phyloP scores from a whole-genome alignment of 306 rosid genomes.

The Ceratonia siliqua region DNA sequence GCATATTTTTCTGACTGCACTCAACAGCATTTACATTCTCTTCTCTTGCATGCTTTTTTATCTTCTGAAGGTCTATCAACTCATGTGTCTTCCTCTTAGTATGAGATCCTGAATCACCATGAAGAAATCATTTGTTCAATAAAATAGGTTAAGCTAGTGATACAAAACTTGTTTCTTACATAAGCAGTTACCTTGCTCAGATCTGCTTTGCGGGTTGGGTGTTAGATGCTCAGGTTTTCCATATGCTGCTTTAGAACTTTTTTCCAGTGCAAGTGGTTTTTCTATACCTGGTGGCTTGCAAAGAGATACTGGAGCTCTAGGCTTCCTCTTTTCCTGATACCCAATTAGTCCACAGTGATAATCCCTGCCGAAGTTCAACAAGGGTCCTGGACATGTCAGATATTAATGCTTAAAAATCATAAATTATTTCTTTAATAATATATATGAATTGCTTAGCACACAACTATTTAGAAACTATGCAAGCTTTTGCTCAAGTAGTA shows the following conservation, averaged over 20 bases:
- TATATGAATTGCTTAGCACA: constrained; percentile 5
- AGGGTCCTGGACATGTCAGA: constrained; percentile 27
- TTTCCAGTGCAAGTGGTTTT: constrained; percentile 33
- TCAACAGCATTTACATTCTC: constrained; percentile 33
- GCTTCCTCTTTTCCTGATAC: constrained; percentile 51
- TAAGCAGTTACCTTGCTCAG: constrained; percentile 51
- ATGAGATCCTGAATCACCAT: constrained; percentile 44
- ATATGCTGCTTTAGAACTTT: constrained; percentile 23
- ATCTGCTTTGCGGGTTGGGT: constrained; percentile 31
- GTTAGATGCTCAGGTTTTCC: constrained; percentile 36
- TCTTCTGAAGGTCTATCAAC: constrained; percentile 34
- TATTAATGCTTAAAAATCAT: constrained; percentile 14
- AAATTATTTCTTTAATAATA: background rate
- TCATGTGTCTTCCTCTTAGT: constrained; percentile 65
- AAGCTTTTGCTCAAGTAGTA: background rate
- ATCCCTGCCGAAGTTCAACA: constrained; percentile 63
- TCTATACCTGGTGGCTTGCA: constrained; percentile 28
- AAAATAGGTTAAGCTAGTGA: constrained; percentile 16
- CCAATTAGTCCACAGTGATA: constrained; percentile 67
- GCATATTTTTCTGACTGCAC: constrained; percentile 32
- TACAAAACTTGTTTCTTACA: constrained; percentile 18
- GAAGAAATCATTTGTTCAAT: constrained; percentile 20
- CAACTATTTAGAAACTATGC: constrained; percentile 13
- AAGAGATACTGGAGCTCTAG: constrained; percentile 24
- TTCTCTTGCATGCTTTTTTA: constrained; percentile 41